Evolutionary conservation across 1,284 basidiomycete genomes (phyloP).

Genomic region (Ustilago shanxiensis): DNA sequence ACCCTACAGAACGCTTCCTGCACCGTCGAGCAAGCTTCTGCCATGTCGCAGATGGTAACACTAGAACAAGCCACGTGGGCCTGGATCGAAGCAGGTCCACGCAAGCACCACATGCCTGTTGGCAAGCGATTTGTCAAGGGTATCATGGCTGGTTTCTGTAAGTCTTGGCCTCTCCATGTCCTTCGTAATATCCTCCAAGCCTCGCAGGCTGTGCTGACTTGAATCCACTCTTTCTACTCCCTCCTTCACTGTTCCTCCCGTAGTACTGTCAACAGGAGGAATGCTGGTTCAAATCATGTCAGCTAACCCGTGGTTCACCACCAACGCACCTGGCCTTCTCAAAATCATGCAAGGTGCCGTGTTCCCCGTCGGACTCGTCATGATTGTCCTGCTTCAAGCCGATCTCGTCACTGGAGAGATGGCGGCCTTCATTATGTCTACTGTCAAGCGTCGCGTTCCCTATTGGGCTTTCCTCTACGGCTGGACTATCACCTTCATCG

Average conservation of each 20-base stretch:
- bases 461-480: constrained; percentile 61
- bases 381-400: constrained; percentile 61
- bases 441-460: constrained; percentile 56
- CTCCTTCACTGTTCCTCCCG: background rate
- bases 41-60: constrained; percentile 56
- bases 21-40: constrained; percentile 3
- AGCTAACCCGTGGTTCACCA: constrained; percentile 58
- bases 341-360: constrained; percentile 55
- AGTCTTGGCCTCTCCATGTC: constrained; percentile 20
- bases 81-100: constrained; percentile 56
- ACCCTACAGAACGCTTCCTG: background rate
- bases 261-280: constrained; percentile 57
- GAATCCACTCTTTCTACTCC: background rate
- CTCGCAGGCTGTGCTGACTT: background rate
- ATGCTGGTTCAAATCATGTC: constrained; percentile 59
- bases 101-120: constrained; percentile 48
- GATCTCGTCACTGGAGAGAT: constrained; percentile 60
- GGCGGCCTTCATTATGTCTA: constrained; percentile 61
- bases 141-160: constrained; percentile 56
- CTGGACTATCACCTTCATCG: constrained; percentile 76
- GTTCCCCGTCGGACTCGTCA: constrained; percentile 61
- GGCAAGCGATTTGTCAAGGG: constrained; percentile 57
- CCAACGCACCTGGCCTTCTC: constrained; percentile 58
- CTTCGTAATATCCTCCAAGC: too few species aligned
- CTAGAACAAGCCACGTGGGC: constrained; percentile 62